These are phyloP conservation scores for Pleurotus eryngii DNA, from an alignment of 768 basidiomycete genomes.

Conservation along the genomic window DNA sequence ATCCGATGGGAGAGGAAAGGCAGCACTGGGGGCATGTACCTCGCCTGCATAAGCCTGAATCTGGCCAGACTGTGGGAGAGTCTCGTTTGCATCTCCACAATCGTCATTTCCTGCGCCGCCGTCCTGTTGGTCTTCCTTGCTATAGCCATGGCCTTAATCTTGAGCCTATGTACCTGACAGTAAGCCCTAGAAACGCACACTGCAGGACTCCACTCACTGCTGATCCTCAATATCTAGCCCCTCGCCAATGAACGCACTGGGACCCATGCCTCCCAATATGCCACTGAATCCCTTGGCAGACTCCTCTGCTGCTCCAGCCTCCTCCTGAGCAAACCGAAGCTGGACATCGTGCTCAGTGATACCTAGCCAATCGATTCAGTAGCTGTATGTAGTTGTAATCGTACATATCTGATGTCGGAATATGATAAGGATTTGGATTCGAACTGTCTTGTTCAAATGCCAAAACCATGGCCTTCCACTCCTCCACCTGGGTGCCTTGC, in stretches of 20 bases:
- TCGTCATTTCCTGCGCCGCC: not conserved
- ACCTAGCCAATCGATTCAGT: not conserved
- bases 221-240: conserved; percentile 11
- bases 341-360: not conserved
- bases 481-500: not conserved
- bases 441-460: not conserved
- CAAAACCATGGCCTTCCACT: not conserved
- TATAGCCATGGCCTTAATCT: not conserved
- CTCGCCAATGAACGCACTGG: not conserved
- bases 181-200: not conserved
- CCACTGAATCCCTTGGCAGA: not conserved
- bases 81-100: not conserved
- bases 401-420: not conserved
- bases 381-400: not conserved
- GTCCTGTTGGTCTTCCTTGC: not conserved
- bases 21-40: not conserved
- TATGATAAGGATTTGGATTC: not conserved
- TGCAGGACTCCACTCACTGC: conserved; percentile 13
- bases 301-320: not conserved
- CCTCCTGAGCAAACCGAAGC: not conserved
- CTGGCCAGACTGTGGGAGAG: not conserved
- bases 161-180: not conserved
- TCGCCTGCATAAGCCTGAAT: not conserved
- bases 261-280: not conserved
- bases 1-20: not conserved